These are phyloP conservation scores for Coniosporium apollinis DNA, from an alignment of 495 filamentous ascomycete genomes.

Conservation along the genomic window DNA sequence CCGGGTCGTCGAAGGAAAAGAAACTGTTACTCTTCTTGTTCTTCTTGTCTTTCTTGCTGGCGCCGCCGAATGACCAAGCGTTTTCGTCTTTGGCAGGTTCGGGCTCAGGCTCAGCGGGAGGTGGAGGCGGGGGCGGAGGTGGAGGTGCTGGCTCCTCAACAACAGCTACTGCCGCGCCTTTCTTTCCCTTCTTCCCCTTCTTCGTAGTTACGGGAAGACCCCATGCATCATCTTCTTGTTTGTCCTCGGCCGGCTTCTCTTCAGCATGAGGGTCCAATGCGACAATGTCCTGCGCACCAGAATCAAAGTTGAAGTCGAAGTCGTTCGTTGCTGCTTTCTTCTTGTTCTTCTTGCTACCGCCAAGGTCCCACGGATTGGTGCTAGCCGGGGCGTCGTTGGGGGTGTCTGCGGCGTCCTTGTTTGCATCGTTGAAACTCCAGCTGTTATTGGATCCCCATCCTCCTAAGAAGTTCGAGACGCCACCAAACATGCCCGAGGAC, in stretches of 20 bases:
- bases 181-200: conserved; percentile 20
- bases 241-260: conserved; percentile 1
- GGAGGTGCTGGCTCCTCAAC: conserved; percentile 8
- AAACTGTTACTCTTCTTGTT: conserved; percentile 3
- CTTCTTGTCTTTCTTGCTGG: neutral
- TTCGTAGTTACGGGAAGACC: conserved; percentile 4
- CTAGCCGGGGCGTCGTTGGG: neutral
- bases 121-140: conserved; percentile 14
- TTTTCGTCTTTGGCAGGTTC: too few relatives aligned
- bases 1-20: neutral
- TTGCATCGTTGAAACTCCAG: conserved; percentile 1
- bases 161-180: conserved; percentile 7
- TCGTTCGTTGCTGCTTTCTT: conserved; percentile 5
- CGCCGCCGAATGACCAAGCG: neutral
- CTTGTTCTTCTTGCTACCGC: conserved; percentile 9
- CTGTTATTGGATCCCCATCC: conserved; percentile 10
- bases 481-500: conserved; percentile 14
- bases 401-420: neutral
- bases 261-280: conserved; percentile 1
- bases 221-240: conserved; percentile 13
- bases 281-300: neutral
- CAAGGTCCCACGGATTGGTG: conserved; percentile 9
- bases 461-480: conserved; percentile 12
- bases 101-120: conserved; percentile 4
- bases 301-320: conserved; percentile 12